Percentiles rank a stretch among this genome's conserved stretches.
Conservation (phyloP, 352 stramenopile genomes). For the Phytophthora pini region DNA sequence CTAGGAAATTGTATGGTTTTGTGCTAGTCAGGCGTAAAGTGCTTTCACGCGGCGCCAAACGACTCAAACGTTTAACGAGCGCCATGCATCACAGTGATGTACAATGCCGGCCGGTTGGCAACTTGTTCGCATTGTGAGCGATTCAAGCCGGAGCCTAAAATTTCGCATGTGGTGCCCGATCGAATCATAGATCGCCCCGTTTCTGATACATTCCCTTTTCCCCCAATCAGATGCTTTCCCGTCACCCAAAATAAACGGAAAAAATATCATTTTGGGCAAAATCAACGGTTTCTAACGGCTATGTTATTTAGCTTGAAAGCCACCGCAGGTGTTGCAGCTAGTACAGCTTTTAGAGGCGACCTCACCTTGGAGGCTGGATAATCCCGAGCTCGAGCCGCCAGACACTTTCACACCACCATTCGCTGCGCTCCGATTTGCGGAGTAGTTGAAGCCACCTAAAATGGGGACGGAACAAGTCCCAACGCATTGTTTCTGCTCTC, state of each 20-base stretch:
- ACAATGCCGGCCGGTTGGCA: not conserved
- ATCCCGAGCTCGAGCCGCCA: not conserved
- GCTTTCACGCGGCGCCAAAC: not conserved
- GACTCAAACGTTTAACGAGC: not conserved
- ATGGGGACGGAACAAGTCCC: slow-evolving; percentile 1
- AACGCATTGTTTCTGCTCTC: slow-evolving; percentile 3
- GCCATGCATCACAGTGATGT: not conserved
- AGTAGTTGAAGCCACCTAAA: slow-evolving; percentile 6
- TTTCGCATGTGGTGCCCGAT: slow-evolving; percentile 20
- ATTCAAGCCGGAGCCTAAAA: slow-evolving; percentile 28
- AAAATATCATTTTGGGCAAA: slow-evolving; percentile 25
- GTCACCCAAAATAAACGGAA: slow-evolving; percentile 19
- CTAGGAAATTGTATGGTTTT: no score
- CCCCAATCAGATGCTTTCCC: slow-evolving; percentile 10
- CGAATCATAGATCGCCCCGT: not conserved
- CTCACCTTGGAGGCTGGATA: slow-evolving; percentile 1
- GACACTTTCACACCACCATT: not conserved
- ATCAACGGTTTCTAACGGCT: not conserved
- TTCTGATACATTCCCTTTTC: not conserved
- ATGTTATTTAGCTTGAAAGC: not conserved
- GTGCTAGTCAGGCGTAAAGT: not conserved
- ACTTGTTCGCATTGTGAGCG: no score
- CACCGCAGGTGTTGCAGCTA: not conserved
- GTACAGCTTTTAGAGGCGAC: not conserved
- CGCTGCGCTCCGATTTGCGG: slow-evolving; percentile 4